Conservation (phyloP, 345 rosid species). For the Gossypium arboreum region DNA sequence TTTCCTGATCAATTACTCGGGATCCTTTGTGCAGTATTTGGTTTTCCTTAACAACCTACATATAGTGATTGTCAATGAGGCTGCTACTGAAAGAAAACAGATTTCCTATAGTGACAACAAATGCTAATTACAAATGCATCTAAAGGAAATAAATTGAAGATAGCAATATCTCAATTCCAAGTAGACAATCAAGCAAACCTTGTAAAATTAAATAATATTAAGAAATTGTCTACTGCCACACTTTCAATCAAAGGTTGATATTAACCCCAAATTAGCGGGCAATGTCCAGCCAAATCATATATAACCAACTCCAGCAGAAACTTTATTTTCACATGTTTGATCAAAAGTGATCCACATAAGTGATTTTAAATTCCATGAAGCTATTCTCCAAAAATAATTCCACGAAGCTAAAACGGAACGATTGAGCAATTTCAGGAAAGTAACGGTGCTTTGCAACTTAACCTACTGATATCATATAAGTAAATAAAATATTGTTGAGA, state of each 20-base stretch:
- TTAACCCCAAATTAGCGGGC: background rate
- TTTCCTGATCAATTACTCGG: constrained; percentile 66
- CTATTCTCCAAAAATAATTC: background rate
- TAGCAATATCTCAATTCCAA: constrained; percentile 7
- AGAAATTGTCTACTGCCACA: constrained; percentile 1
- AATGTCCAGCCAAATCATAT: background rate
- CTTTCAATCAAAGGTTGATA: background rate
- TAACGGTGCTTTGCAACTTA: background rate
- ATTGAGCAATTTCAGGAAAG: background rate
- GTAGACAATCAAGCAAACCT: background rate
- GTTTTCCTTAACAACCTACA: constrained; percentile 94
- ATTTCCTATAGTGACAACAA: background rate
- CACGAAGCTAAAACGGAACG: background rate
- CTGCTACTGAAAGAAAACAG: background rate
- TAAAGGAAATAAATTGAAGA: background rate
- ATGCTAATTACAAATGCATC: constrained; percentile 7
- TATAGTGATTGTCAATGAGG: background rate
- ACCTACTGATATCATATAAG: background rate
- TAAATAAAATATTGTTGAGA: background rate
- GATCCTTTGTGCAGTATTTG: constrained; percentile 91
- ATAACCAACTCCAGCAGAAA: background rate
- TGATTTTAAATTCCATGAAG: background rate
- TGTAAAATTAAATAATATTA: background rate
- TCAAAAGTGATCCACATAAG: background rate
- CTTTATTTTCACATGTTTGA: background rate